A percentile compares a stretch with the other conserved stretches of the same genome.
Evolutionary conservation across 352 stramenopile species (phyloP).

Genomic region (Hyaloperonospora arabidopsidis): DNA sequence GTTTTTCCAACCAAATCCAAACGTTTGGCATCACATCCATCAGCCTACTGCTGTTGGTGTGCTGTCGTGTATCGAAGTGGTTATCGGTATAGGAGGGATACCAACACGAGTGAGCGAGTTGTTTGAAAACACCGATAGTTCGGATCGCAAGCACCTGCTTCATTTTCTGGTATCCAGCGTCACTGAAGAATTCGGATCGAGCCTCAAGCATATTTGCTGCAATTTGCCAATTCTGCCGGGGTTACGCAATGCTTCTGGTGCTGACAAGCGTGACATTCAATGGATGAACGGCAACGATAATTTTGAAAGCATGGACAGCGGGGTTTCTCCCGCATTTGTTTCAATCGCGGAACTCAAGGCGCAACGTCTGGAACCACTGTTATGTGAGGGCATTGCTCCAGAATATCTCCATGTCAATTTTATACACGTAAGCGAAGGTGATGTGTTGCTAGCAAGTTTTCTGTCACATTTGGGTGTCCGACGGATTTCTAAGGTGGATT

Average conservation of each 20-base stretch:
- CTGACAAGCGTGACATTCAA: conserved; percentile 18
- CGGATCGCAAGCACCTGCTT: conserved; percentile 36
- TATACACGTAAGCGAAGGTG: conserved; percentile 38
- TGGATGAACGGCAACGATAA: conserved; percentile 18
- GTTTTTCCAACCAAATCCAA: conserved; percentile 43
- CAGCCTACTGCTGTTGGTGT: conserved; percentile 53
- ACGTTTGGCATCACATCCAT: conserved; percentile 70
- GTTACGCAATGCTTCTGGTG: conserved; percentile 10
- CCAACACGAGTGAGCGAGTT: conserved; percentile 7
- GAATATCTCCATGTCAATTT: conserved; percentile 48
- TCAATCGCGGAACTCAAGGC: conserved; percentile 20
- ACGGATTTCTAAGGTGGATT: conserved; percentile 39
- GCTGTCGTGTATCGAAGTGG: conserved; percentile 34
- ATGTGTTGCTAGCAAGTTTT: conserved; percentile 26
- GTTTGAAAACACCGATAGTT: conserved; percentile 15
- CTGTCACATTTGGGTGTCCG: conserved; percentile 28
- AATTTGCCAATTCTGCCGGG: conserved; percentile 52
- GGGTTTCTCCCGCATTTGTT: conserved; percentile 23
- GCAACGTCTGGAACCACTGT: conserved; percentile 13
- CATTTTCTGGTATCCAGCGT: conserved; percentile 39
- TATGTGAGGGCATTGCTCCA: conserved; percentile 38
- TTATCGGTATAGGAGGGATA: conserved; percentile 6
- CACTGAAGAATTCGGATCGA: conserved; percentile 27
- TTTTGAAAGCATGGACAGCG: conserved; percentile 8
- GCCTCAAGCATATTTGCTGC: conserved; percentile 29